Evolutionary conservation across 306 rosid species (phyloP), one percentile per base, ranked within the genome.

Genomic region (Vigna radiata): DNA sequence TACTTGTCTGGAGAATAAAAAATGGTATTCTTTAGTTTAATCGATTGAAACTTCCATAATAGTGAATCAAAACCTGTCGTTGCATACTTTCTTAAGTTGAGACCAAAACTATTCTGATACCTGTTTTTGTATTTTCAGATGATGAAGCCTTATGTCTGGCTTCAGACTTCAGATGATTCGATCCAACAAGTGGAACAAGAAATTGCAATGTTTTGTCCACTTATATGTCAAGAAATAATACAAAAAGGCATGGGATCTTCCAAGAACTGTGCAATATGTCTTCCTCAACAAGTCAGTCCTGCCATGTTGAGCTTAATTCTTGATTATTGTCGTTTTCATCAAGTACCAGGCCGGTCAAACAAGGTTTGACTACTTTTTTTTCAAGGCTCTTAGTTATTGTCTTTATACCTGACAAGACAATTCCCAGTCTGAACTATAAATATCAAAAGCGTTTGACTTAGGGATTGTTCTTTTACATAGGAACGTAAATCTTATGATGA

Each of bases 261-360:
- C 88, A 95, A 92, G 89, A 95, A 86, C 70, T 88, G 85, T 88
- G 99, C 99, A 52, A 91, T 96, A 84, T 88, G 91, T 64, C 97
- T 96, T 81, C 99, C 99, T 62, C 96, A 90, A 87, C 97, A 96
- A 81, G 99, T 96, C 70, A 90, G 88, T 83, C 96, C 97, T 66
- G 85, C 93, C 25, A 88, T 91, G 77, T 87, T 95, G 88, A 96
- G 97, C 82, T 87, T 88, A 72, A 89, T 95, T 78, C 92, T 95
- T 70, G 99, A 95, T 80, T 95, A 95, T 78, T 95, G 97, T 76
- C 89, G 97, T 70, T 95, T 95, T 83, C 99, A 95, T 93, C 97
- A 89, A 95, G 83, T 88, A 81, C 90, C 96, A 4, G 99, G 99
- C 83, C 97, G 84, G 84, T 96, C 99, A 65, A 92, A 92, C 86